Evolutionary conservation across 768 basidiomycete genomes (phyloP).

Genomic region (Boletus eberwhitei): DNA sequence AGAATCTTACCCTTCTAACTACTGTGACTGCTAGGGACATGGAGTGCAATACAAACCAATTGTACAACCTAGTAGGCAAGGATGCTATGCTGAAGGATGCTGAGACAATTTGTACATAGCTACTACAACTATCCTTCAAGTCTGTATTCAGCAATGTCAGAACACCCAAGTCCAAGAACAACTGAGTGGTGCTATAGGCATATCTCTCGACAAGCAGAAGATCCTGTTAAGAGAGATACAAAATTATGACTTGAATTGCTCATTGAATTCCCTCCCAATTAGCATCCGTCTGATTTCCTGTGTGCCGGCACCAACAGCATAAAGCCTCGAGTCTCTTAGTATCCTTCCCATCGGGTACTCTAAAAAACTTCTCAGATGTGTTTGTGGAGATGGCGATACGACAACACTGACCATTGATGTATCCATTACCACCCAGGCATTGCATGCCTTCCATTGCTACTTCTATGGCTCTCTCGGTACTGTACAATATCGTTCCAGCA

Average conservation of each 20-base stretch:
- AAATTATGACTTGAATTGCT: slow-evolving; percentile 43
- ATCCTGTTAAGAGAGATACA: not conserved
- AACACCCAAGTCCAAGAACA: not conserved
- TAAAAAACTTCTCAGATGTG: slow-evolving; percentile 27
- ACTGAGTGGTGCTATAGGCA: not conserved
- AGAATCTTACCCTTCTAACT: not conserved
- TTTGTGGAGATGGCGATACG: not conserved
- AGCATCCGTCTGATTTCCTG: slow-evolving; percentile 94
- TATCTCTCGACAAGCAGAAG: not conserved
- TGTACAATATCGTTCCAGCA: slow-evolving; percentile 91
- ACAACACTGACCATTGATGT: slow-evolving; percentile 73
- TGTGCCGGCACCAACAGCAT: slow-evolving; percentile 94
- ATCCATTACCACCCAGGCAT: slow-evolving; percentile 92
- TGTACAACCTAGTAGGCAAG: not conserved
- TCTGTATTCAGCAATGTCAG: not conserved
- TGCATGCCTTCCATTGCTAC: slow-evolving; percentile 91
- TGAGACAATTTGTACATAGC: not conserved
- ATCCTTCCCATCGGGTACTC: slow-evolving; percentile 90
- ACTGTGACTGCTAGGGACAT: not conserved
- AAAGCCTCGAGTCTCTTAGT: slow-evolving; percentile 82
- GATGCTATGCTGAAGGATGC: not conserved
- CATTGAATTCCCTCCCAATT: slow-evolving; percentile 91
- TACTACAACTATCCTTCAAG: not conserved
- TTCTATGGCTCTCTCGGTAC: slow-evolving; percentile 88
- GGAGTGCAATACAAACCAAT: not conserved